A percentile compares a stretch with the other conserved stretches of the same genome.
Conservation (phyloP, 768 basidiomycete genomes). For the Xerocomus potaroensis region DNA sequence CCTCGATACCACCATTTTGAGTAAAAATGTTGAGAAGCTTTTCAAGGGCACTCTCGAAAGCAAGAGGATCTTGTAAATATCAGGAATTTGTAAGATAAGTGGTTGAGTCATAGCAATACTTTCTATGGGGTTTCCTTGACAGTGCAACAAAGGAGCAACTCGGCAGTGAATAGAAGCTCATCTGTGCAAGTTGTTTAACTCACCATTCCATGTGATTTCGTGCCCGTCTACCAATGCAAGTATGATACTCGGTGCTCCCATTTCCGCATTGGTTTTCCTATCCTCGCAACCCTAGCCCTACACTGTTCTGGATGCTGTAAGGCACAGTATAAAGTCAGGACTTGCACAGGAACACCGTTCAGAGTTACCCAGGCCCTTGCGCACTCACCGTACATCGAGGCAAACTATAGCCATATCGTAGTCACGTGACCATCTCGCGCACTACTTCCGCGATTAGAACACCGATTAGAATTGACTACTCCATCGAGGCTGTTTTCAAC, state of each 20-base stretch:
- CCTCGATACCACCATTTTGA: slow-evolving; percentile 88
- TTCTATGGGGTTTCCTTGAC: slow-evolving; percentile 46
- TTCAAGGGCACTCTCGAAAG: slow-evolving; percentile 96
- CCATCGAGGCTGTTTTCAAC: too few relatives aligned
- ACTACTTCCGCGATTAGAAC: too few relatives aligned
- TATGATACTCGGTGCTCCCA: slow-evolving; percentile 72
- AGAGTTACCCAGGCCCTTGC: too few relatives aligned
- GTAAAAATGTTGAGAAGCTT: slow-evolving; percentile 86
- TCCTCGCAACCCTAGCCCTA: too few relatives aligned
- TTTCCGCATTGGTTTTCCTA: too few relatives aligned
- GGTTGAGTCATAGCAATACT: slow-evolving; percentile 77
- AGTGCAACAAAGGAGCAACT: neutral
- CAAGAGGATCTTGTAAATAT: slow-evolving; percentile 95
- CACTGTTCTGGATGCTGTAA: too few relatives aligned
- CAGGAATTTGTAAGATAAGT: slow-evolving; percentile 79
- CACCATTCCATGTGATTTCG: slow-evolving; percentile 88
- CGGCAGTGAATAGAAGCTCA: neutral
- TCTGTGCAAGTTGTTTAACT: slow-evolving; percentile 18
- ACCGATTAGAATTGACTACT: too few relatives aligned
- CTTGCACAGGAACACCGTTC: too few relatives aligned
- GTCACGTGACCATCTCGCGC: too few relatives aligned
- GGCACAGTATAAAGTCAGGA: too few relatives aligned
- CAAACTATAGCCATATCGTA: too few relatives aligned
- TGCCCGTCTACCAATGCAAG: slow-evolving; percentile 76
- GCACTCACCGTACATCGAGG: too few relatives aligned